A percentile compares a stretch with the other conserved stretches of the same genome.
Conservation (phyloP, 2,329 filamentous ascomycete species). For the Pleoardoris graminearum region DNA sequence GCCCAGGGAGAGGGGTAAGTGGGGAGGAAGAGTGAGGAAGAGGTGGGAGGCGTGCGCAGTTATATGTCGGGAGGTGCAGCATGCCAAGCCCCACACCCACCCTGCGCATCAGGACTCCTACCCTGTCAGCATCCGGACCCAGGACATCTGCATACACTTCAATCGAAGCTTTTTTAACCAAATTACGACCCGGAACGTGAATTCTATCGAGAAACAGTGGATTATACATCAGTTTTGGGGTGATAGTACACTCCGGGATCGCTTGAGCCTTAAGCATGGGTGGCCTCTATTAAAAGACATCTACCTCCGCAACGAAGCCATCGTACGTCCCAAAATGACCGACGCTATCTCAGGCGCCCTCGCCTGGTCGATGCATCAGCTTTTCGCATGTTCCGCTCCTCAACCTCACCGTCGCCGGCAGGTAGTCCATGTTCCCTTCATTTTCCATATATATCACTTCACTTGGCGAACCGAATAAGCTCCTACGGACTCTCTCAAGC, state of each 20-base stretch:
- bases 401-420: slow-evolving; percentile 10
- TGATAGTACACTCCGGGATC: slow-evolving; percentile 10
- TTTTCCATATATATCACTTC: not conserved
- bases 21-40: slow-evolving; percentile 23
- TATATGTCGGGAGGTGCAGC: slow-evolving; percentile 16
- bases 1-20: slow-evolving; percentile 12
- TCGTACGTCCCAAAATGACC: not conserved
- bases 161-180: not conserved
- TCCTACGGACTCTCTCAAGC: not conserved
- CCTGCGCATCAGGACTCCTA: slow-evolving; percentile 14
- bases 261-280: slow-evolving; percentile 12
- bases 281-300: slow-evolving; percentile 19
- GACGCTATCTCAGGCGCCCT: not conserved
- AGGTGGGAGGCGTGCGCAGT: slow-evolving; percentile 17
- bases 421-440: not conserved
- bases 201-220: not conserved
- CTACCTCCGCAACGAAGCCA: slow-evolving; percentile 6
- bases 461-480: not conserved
- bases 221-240: slow-evolving; percentile 13
- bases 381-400: slow-evolving; percentile 8
- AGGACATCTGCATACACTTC: slow-evolving; percentile 7
- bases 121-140: slow-evolving; percentile 12
- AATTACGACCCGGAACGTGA: not conserved
- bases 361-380: slow-evolving; percentile 18
- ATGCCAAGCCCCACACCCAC: slow-evolving; percentile 23